Evolutionary conservation across 305 asterid genomes (phyloP).

Genomic region (Fraxinus platypoda): DNA sequence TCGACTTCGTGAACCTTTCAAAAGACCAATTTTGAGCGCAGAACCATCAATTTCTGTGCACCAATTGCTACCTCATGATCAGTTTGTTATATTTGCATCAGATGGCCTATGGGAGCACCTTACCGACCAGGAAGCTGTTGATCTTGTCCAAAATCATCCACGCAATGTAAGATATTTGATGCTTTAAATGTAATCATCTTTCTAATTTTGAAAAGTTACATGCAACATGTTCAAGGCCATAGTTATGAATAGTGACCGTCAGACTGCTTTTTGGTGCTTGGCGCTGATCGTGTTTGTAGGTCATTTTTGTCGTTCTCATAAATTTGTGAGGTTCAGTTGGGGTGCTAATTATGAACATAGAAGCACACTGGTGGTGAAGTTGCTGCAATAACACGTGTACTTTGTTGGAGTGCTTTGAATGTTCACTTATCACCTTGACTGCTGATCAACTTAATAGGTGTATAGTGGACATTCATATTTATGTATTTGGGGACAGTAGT

Average conservation of each 20-base stretch:
- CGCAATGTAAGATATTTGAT: slow-evolving; percentile 50
- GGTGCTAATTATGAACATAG: neutral
- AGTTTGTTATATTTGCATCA: slow-evolving; percentile 74
- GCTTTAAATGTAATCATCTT: neutral
- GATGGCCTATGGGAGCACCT: slow-evolving; percentile 88
- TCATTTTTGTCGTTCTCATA: neutral
- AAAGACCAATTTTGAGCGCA: slow-evolving; percentile 74
- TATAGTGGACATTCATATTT: neutral
- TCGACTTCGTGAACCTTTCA: slow-evolving; percentile 78
- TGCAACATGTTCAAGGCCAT: neutral
- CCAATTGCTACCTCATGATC: slow-evolving; percentile 77
- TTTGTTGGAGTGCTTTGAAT: neutral
- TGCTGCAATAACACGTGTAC: neutral
- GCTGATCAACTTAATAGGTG: neutral
- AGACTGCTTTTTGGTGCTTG: neutral
- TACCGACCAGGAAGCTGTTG: slow-evolving; percentile 72
- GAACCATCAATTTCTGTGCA: slow-evolving; percentile 76
- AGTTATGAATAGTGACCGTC: neutral
- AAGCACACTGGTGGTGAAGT: neutral
- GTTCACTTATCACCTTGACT: neutral
- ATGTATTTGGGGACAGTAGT: neutral
- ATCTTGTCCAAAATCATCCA: slow-evolving; percentile 59
- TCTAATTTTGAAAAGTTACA: neutral
- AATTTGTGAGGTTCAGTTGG: neutral
- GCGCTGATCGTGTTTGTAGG: slow-evolving; percentile 1